Conservation (phyloP, 2,329 filamentous ascomycete species). For the Penicillium expansum region DNA sequence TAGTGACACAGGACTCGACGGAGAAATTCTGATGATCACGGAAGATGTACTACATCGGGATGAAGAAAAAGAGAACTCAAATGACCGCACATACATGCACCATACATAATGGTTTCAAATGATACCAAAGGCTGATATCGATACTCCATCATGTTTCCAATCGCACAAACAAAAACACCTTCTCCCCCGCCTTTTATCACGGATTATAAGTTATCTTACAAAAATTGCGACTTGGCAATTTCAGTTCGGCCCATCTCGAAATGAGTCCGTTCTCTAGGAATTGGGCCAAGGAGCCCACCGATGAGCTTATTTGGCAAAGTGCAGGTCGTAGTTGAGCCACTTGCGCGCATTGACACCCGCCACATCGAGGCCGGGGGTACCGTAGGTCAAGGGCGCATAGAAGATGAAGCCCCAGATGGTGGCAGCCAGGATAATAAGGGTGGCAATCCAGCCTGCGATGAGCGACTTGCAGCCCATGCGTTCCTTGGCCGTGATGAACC, state of each 20-base stretch:
- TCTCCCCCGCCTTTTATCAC: slow-evolving; percentile 6
- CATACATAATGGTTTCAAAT: not conserved
- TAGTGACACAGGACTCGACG: slow-evolving; percentile 17
- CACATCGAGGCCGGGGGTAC: slow-evolving; percentile 80
- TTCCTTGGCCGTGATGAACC: slow-evolving; percentile 75
- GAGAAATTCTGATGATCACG: not conserved
- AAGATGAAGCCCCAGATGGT: slow-evolving; percentile 81
- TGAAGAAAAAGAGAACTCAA: not conserved
- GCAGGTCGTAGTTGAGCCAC: slow-evolving; percentile 95
- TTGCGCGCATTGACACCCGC: slow-evolving; percentile 78
- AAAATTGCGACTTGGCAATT: slow-evolving; percentile 7
- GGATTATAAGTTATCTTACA: slow-evolving; percentile 16
- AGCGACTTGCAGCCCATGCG: slow-evolving; percentile 77
- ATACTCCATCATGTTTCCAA: not conserved
- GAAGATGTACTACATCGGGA: slow-evolving; percentile 3
- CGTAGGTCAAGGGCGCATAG: slow-evolving; percentile 94
- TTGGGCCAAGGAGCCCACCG: not conserved
- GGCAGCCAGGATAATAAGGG: slow-evolving; percentile 63
- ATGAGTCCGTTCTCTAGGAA: not conserved
- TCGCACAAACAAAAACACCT: slow-evolving; percentile 1
- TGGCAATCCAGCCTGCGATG: slow-evolving; percentile 74
- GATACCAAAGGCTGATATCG: not conserved
- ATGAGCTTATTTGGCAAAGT: slow-evolving; percentile 84
- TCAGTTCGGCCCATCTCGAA: slow-evolving; percentile 1
- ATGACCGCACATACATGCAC: not conserved